phyloP scores from a whole-genome alignment of 1,284 basidiomycete species.

The Rhodotorula sp. region DNA sequence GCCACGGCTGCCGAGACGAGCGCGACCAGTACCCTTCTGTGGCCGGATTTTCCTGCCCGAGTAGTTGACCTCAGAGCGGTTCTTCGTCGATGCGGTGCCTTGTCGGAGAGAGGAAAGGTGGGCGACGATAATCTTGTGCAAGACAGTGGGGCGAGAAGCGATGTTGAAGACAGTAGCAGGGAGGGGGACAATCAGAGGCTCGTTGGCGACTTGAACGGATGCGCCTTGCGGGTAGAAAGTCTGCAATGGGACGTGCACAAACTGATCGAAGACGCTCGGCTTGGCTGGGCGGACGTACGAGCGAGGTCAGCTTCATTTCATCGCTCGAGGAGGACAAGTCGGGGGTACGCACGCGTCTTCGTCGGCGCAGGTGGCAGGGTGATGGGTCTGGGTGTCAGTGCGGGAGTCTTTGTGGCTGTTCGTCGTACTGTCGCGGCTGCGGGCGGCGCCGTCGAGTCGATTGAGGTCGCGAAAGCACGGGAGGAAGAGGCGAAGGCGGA shows the following conservation, averaged over 20 bases:
- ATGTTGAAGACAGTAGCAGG: slow-evolving; percentile 81
- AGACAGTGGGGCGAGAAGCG: slow-evolving; percentile 82
- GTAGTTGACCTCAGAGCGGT: slow-evolving; percentile 80
- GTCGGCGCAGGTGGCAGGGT: no score
- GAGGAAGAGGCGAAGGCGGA: slow-evolving; percentile 23
- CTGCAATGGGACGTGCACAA: slow-evolving; percentile 33
- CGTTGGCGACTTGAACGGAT: slow-evolving; percentile 2
- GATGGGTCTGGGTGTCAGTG: no score
- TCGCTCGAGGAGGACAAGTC: slow-evolving; percentile 3
- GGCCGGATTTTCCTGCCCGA: slow-evolving; percentile 83
- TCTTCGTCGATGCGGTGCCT: slow-evolving; percentile 88
- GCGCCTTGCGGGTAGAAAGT: slow-evolving; percentile 15
- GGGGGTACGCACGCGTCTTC: background rate
- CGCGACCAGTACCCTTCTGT: slow-evolving; percentile 88
- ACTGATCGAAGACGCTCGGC: slow-evolving; percentile 25
- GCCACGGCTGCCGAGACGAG: slow-evolving; percentile 83
- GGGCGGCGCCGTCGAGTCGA: slow-evolving; percentile 1
- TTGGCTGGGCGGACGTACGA: slow-evolving; percentile 1
- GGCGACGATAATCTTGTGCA: slow-evolving; percentile 89
- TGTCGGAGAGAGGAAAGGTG: slow-evolving; percentile 82
- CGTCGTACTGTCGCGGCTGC: background rate
- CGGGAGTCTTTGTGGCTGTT: background rate
- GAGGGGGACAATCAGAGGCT: slow-evolving; percentile 61
- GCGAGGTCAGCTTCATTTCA: background rate
- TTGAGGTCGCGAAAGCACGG: slow-evolving; percentile 24